Evolutionary conservation across 2,329 filamentous ascomycete genomes (phyloP), one percentile per base, ranked within the genome.

Genomic region (Talaromyces islandicus): DNA sequence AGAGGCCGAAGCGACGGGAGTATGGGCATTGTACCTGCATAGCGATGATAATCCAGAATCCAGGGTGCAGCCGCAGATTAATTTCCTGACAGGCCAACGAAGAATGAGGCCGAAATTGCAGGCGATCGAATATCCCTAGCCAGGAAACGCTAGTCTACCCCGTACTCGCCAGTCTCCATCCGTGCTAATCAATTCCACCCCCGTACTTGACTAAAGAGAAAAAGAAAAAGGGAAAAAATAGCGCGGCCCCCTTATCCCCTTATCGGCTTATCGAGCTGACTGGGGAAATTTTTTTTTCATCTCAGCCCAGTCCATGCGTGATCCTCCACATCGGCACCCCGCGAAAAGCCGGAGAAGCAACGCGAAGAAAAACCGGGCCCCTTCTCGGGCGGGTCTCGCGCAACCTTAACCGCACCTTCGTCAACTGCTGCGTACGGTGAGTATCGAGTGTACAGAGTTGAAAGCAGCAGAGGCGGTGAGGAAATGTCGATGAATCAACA

Each of bases 311-410:
- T 30, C 55, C 21, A 29, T 19, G 54, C 14, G 19, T 50, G 19
- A n/a, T 29, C 52, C 38, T 54, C 54, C 35, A 60, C 56, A 46
- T 55, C 48, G 19, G 53, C 56, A 57, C 59, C 55, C 59, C 59
- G 50, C 59, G 55, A 60, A 60, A 57, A 60, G 25, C 48, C 48
- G 48, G 48, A 51, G 24, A 29, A 59, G 35, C 27, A 41, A 51
- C 53, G 54, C 59, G 59, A 60, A 29, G 54, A 60, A 60, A 57
- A 60, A 54, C 41, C 59, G 59, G 59, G 52, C 54, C 55, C 29
- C 32, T 35, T 35, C 24, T 35, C 35, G 54, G 32, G 54, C 48
- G 59, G 59, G 59, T 50, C 59, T 57, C 24, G 17, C 48, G 48
- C 24, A 52, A 52, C 48, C 48, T 52, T 52, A 52, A 52, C 48